Base-by-base conservation (phyloP, 2,329 filamentous ascomycete species). In the Venturiaceae sp. region DNA sequence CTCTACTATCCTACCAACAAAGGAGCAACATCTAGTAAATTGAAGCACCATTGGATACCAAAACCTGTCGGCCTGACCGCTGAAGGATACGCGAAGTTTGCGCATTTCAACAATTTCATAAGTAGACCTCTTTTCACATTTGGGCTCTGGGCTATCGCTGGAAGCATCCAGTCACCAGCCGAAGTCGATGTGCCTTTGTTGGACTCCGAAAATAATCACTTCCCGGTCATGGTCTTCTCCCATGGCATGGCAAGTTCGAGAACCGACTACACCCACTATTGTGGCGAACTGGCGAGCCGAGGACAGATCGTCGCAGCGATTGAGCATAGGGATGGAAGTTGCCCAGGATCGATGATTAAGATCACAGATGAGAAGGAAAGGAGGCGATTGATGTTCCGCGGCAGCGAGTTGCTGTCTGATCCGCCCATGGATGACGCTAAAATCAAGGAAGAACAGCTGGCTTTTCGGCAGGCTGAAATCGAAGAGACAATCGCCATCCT, bases 141-240 rank as follows among this genome's bases (percentile, higher is more conserved):
- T 19, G 57, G 28, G 11, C 34, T 58, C 8, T 53, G 57, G 50
- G 50, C 34, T 21, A 36, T 58, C 36, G 57, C 57, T 19, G 46
- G 46, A 28, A 33, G 50, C 8, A 53, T 58, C 33, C 28, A 16
- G n/a, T 56, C 52, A 4, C 57, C 57, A 39, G 57, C 57, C n/a
- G 37, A 54, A 32, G 57, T 58, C 21, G 57, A 58, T 34, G 57
- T 58, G 16, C 44, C 44, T 36, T 11, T 57, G 34, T 21, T 50
- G 9, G 65, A 63, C 7, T 32, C 62, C 28, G 57, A 54, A 19
- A 83, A 60, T 60, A 74, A 77, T 57, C 76, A 83, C 73, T 94
- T 88, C 86, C 90, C 90, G 0, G 87, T 90, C 0, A 84, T 90
- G 75, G 77, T 95, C 62, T 95, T 95, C 72, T 94, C 89, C 1